These are phyloP conservation scores for Populus deltoides DNA, from an alignment of 345 rosid genomes.

Conservation along the genomic window DNA sequence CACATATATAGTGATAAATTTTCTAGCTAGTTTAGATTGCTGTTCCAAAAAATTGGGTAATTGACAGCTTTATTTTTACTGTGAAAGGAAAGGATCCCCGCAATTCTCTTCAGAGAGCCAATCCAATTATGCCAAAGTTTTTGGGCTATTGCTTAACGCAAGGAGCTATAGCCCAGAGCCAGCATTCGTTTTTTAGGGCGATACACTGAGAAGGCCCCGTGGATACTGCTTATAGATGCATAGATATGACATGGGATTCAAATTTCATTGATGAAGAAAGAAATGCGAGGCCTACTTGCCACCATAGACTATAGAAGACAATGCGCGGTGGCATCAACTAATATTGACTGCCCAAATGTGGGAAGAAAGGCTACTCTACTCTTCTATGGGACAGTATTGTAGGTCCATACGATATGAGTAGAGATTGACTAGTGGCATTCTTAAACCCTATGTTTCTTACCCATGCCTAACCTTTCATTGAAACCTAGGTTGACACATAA, in stretches of 20 bases:
- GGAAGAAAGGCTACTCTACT: neutral
- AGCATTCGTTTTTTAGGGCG: neutral
- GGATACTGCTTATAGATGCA: neutral
- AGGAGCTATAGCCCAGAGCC: neutral
- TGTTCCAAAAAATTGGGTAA: neutral
- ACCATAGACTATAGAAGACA: neutral
- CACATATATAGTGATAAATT: neutral
- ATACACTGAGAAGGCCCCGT: neutral
- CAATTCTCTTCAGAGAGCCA: neutral
- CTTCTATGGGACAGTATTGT: neutral
- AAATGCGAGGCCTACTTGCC: neutral
- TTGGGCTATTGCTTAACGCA: neutral
- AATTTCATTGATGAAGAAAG: neutral
- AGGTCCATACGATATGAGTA: conserved; percentile 11
- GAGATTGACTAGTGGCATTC: conserved; percentile 18
- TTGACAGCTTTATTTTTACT: neutral
- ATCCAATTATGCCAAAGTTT: neutral
- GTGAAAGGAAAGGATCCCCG: neutral
- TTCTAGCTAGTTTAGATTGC: neutral
- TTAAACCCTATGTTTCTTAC: neutral
- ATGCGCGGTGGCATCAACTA: conserved; percentile 29
- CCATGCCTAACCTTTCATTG: neutral
- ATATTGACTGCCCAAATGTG: conserved; percentile 8
- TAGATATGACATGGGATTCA: neutral
- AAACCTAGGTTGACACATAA: conserved; percentile 7